Evolutionary conservation across 2,329 filamentous ascomycete species (phyloP).

Genomic region (Coniosporium tulheliwenetii): DNA sequence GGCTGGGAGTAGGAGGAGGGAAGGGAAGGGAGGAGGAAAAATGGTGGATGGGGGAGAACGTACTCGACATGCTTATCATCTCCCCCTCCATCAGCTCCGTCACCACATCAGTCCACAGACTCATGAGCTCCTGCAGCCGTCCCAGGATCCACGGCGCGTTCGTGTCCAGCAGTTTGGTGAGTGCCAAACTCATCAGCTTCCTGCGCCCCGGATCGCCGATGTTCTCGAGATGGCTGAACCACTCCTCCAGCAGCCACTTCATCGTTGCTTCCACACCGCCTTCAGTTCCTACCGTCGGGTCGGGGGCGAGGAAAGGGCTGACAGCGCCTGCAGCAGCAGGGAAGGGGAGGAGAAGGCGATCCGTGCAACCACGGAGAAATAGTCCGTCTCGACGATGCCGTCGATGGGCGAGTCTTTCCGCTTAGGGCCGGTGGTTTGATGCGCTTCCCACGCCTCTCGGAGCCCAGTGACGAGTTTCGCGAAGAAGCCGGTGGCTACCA

Average conservation of each 20-base stretch:
- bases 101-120: conserved; percentile 59
- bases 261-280: conserved; percentile 20
- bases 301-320: conserved; percentile 12
- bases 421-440: conserved; percentile 71
- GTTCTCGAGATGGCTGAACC: conserved; percentile 53
- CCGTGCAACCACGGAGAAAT: conserved; percentile 68
- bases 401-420: conserved; percentile 53
- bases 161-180: conserved; percentile 57
- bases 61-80: conserved; percentile 26
- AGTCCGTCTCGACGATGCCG: conserved; percentile 66
- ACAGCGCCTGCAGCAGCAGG: conserved; percentile 44
- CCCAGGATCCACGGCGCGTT: conserved; percentile 40
- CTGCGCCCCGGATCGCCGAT: conserved; percentile 49
- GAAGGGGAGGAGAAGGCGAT: conserved; percentile 58
- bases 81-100: conserved; percentile 48
- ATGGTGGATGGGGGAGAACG: conserved; percentile 4
- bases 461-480: conserved; percentile 34
- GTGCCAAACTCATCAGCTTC: conserved; percentile 58
- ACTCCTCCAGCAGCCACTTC: conserved; percentile 37
- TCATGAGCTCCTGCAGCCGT: conserved; percentile 55
- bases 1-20: background rate
- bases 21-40: background rate
- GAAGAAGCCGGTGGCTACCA: conserved; percentile 43
- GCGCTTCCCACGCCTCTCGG: conserved; percentile 42
- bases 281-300: background rate